A percentile compares a stretch with the other conserved stretches of the same genome.
Evolutionary conservation across 2,329 filamentous ascomycete species (phyloP).

Genomic region (Penicillium sp.): DNA sequence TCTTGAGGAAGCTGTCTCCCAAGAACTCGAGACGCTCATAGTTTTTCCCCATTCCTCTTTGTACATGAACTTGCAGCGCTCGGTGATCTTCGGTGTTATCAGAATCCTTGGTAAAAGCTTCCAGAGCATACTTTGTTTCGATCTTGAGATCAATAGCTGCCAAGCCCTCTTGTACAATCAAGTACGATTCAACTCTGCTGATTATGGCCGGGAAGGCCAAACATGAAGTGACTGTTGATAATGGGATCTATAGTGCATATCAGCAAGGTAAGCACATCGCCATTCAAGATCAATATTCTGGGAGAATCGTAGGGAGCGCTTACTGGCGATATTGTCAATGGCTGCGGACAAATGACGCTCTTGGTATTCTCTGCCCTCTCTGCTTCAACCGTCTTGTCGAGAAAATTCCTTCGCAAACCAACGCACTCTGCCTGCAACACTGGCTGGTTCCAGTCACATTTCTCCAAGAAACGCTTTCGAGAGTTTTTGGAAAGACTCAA

Average conservation of each 20-base stretch:
- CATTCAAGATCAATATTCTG: neutral
- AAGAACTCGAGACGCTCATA: constrained; percentile 94
- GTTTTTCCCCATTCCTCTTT: constrained; percentile 84
- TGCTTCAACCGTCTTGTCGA: constrained; percentile 64
- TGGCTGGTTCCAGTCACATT: constrained; percentile 68
- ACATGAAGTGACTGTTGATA: constrained; percentile 67
- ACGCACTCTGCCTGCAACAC: constrained; percentile 75
- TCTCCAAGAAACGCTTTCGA: constrained; percentile 45
- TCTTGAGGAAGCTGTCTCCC: constrained; percentile 91
- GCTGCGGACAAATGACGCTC: constrained; percentile 73
- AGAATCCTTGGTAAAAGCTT: constrained; percentile 89
- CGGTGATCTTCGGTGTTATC: constrained; percentile 75
- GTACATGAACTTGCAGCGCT: constrained; percentile 67
- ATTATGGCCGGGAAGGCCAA: constrained; percentile 81
- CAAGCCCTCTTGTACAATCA: constrained; percentile 77
- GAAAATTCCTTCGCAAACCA: constrained; percentile 74
- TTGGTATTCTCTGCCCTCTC: constrained; percentile 46
- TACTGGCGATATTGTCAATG: constrained; percentile 72
- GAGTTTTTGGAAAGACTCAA: constrained; percentile 69
- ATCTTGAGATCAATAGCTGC: constrained; percentile 62
- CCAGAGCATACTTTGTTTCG: constrained; percentile 68
- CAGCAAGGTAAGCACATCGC: neutral
- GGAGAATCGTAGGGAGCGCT: constrained; percentile 34
- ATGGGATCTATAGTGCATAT: constrained; percentile 57
- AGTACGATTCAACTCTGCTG: constrained; percentile 73